Base-by-base conservation (phyloP, 805 yeast species). In the Millerago galiae region DNA sequence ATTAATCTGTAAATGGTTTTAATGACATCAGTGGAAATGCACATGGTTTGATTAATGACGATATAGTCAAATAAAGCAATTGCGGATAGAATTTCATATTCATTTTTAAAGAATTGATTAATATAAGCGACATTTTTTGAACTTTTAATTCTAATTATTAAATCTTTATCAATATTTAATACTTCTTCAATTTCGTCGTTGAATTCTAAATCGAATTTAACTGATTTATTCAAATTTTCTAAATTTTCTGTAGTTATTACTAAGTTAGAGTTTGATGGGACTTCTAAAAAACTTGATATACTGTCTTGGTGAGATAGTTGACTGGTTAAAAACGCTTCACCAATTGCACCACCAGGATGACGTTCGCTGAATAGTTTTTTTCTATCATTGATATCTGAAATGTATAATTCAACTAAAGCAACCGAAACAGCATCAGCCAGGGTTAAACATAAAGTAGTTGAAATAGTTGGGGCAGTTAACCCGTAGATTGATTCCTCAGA, bases 331-430 rank as follows among this genome's bases (percentile, higher is more conserved):
- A 65, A 71, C 7, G 70, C 66, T 41, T 67, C 68, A 13, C 96
- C 96, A 55, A 88, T 87, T 2, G 93, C 83, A 14, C 96, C 96
- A 16, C 96, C 96, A 2, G 96, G 96, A 55, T 88, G 96, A 56
- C 82, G 74, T 47, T 73, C 74, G 8, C 83, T 80, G 61, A 88
- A 88, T 30, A 71, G 61, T 44, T 60, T 63, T 48, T 71, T 72
- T 34, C 95, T 67, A 43, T 69, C 65, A 30, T 64, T 60, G 26
- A 69, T 60, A 54, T 86, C 88, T 8, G 66, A 65, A 42, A 79
- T 78, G 41, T 81, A 72, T 55, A 81, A 58, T 55, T 87, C 93
- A 38, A 81, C 74, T 18, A 89, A 63, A 0, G 95, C 83, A 38
- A 89, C 72, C 31, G 84, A 75, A 13, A 83, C 74, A 1, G 95